Percentiles rank a stretch among this genome's conserved stretches.
phyloP scores from a whole-genome alignment of 2,329 filamentous ascomycete species.

The Pseudogymnoascus sp. region DNA sequence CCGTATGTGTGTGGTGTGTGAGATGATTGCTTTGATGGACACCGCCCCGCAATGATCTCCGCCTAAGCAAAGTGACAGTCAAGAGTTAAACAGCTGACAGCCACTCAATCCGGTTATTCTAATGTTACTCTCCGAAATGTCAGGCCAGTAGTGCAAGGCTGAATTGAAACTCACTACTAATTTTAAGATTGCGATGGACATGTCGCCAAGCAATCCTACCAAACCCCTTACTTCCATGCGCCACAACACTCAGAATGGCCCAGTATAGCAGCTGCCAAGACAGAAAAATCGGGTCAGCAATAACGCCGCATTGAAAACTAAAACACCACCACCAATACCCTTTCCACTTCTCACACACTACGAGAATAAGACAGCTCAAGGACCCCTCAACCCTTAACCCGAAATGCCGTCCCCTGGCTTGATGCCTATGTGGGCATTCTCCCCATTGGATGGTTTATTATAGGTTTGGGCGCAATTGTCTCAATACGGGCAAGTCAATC shows the following conservation, averaged over 20 bases:
- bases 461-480: neutral
- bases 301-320: neutral
- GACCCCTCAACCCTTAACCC: neutral
- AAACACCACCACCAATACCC: neutral
- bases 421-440: neutral
- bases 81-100: neutral
- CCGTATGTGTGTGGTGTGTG: neutral
- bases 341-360: neutral
- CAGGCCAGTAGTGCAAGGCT: neutral
- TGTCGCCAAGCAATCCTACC: neutral
- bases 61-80: neutral
- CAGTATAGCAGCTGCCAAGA: neutral
- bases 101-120: neutral
- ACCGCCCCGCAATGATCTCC: neutral
- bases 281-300: neutral
- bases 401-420: neutral
- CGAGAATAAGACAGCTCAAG: slow-evolving; percentile 3
- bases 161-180: neutral
- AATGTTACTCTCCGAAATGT: neutral
- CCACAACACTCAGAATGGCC: neutral
- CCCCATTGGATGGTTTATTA: neutral
- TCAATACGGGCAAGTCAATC: neutral
- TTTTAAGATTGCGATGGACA: slow-evolving; percentile 4
- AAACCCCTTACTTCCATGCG: neutral
- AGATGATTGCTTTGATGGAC: neutral